Evolutionary conservation across 805 yeast genomes (phyloP).

Genomic region (Grigorovia humatica): DNA sequence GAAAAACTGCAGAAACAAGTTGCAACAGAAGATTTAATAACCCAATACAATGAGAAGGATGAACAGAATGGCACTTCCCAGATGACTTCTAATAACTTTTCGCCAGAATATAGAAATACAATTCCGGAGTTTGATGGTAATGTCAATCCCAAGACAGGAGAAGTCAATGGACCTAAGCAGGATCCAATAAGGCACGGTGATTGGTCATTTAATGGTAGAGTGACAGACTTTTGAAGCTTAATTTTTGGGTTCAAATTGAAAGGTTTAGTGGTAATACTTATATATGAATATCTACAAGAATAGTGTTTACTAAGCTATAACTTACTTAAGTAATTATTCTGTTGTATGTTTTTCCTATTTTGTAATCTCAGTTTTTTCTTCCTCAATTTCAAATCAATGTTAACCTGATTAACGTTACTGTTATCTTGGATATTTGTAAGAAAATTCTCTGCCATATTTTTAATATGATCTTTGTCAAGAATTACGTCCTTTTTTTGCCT

Average conservation of each 20-base stretch:
- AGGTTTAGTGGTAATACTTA: no score
- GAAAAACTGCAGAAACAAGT: conserved; percentile 78
- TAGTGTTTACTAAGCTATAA: conserved; percentile 2
- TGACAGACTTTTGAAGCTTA: conserved; percentile 72
- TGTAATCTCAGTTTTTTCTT: conserved; percentile 58
- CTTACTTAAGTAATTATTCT: conserved; percentile 51
- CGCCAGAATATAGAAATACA: conserved; percentile 62
- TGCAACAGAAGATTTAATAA: conserved; percentile 65
- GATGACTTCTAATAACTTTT: conserved; percentile 39
- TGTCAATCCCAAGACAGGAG: conserved; percentile 87
- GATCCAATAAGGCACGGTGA: conserved; percentile 89
- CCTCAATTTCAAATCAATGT: conserved; percentile 28
- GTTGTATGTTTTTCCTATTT: conserved; percentile 62
- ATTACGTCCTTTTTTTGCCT: background rate
- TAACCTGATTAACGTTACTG: no score
- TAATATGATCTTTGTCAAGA: background rate
- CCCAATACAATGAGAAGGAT: conserved; percentile 41
- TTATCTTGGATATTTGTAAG: no score
- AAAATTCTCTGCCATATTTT: conserved; percentile 36
- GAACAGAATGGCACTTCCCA: conserved; percentile 27
- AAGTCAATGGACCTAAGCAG: conserved; percentile 94
- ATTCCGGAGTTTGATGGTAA: conserved; percentile 96
- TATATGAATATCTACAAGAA: no score
- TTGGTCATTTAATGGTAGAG: conserved; percentile 92
- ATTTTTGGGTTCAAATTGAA: no score